Conservation (phyloP, 805 yeast species). For the Jamesozyma hellenica region DNA sequence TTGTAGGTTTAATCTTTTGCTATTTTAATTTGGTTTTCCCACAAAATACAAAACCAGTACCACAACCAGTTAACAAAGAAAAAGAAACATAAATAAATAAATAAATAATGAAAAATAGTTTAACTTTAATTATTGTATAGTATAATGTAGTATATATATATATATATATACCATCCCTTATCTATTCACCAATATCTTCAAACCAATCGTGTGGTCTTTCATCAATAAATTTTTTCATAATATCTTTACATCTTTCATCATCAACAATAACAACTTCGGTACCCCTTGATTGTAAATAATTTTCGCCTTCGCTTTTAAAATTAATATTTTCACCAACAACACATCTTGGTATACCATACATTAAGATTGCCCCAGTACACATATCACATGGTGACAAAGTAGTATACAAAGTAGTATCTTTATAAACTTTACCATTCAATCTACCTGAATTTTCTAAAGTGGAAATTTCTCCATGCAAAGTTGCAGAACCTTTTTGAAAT, state of each 20-base stretch:
- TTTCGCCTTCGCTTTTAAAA: slow-evolving; percentile 70
- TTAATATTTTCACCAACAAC: slow-evolving; percentile 85
- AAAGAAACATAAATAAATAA: too few species aligned
- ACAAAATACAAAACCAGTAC: slow-evolving; percentile 3
- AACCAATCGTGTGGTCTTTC: slow-evolving; percentile 73
- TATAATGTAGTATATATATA: not conserved
- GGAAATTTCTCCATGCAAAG: slow-evolving; percentile 85
- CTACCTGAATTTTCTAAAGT: slow-evolving; percentile 88
- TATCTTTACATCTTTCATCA: slow-evolving; percentile 48
- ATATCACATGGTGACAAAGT: slow-evolving; percentile 88
- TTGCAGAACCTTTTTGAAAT: slow-evolving; percentile 74
- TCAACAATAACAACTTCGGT: slow-evolving; percentile 59
- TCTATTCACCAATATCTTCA: slow-evolving; percentile 61
- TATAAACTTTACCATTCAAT: slow-evolving; percentile 66
- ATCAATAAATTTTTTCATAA: slow-evolving; percentile 70
- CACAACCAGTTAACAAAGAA: not conserved
- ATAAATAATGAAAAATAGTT: not conserved
- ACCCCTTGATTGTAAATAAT: slow-evolving; percentile 54
- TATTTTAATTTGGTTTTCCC: slow-evolving; percentile 46
- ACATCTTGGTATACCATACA: slow-evolving; percentile 80
- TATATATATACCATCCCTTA: too few species aligned
- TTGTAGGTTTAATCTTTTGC: slow-evolving; percentile 41
- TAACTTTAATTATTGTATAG: too few species aligned
- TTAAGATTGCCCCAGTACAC: slow-evolving; percentile 89
- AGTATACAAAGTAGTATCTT: slow-evolving; percentile 82